These are phyloP conservation scores for Paralagenidium karlingii DNA, from an alignment of 352 stramenopile genomes.

Conservation along the genomic window DNA sequence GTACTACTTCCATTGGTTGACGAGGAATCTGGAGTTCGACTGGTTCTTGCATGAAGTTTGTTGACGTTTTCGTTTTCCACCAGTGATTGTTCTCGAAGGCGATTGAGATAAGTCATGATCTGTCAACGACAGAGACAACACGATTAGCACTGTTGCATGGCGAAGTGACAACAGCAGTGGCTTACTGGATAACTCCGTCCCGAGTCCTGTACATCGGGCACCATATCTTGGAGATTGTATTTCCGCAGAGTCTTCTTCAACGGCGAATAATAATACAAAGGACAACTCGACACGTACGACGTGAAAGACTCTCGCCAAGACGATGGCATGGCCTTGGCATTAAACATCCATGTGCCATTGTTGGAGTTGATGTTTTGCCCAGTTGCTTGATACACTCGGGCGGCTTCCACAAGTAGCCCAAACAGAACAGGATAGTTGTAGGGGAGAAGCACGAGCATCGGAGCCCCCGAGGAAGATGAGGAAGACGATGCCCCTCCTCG, in stretches of 20 bases:
- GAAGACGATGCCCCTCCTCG: slow-evolving; percentile 9
- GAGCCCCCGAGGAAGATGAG: slow-evolving; percentile 14
- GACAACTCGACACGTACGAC: slow-evolving; percentile 56
- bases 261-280: slow-evolving; percentile 71
- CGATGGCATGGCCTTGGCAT: slow-evolving; percentile 78
- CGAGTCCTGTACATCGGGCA: slow-evolving; percentile 69
- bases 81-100: slow-evolving; percentile 59
- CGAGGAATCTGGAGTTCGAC: slow-evolving; percentile 5
- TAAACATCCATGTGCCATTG: slow-evolving; percentile 66
- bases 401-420: slow-evolving; percentile 65
- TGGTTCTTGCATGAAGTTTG: slow-evolving; percentile 43
- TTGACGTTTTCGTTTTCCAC: slow-evolving; percentile 67
- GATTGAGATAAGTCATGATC: slow-evolving; percentile 64
- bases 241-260: slow-evolving; percentile 77
- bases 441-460: slow-evolving; percentile 72
- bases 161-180: background rate
- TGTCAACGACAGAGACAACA: slow-evolving; percentile 4
- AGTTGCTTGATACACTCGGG: slow-evolving; percentile 66
- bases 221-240: slow-evolving; percentile 82
- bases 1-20: slow-evolving; percentile 5
- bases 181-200: slow-evolving; percentile 69
- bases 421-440: slow-evolving; percentile 83
- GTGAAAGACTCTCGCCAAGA: slow-evolving; percentile 76
- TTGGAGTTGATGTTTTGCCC: slow-evolving; percentile 61
- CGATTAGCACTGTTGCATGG: background rate